Evolutionary conservation across 1,139 yeast species (phyloP), one percentile per base, ranked within the genome.

Genomic region (Saccharomycopsis hybrid): DNA sequence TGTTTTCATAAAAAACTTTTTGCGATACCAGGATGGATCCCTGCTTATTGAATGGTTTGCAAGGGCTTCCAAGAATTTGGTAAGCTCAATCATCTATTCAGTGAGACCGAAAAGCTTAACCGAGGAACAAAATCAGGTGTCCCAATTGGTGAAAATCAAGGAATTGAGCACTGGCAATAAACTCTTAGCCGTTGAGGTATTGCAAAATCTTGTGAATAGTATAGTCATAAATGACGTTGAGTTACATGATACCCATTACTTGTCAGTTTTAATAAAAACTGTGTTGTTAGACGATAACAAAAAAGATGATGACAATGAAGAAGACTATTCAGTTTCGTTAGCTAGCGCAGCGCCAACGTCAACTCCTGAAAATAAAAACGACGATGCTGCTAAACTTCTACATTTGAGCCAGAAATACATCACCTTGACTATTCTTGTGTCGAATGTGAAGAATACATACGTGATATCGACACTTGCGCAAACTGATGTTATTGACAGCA

Each of bases 1-100:
- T 5, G 44, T 33, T 18, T 47, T 52, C 40, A 13, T 47, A n/a
- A 43, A 42, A 25, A 50, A 49, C 29, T 50, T 52, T 33, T 13
- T 51, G 5, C 27, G 33, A 24, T 44, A 41, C 33, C 9, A 29
- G 18, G 31, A 18, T 9, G n/a, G 27, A 8, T 9, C 37, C 13
- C 11, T n/a, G 9, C 24, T 31, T 11, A 32, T 32, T 29, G 44
- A 35, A 18, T 49, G 52, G 52, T 46, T 49, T 30, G 27, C 44
- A 7, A 9, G 8, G 2, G 29, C 13, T n/a, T 49, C 48, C 9
- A 11, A 11, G n/a, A 32, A 30, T 4, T 32, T 30, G 5, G 18
- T 18, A 18, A 18, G 18, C 18, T 42, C 52, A 5, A 28, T 46
- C 28, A 38, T 37, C 11, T 35, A 8, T 5, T 46, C 49, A 3